Base-by-base conservation (phyloP, 73 alveolate genomes). In the Stentor roeselii region DNA sequence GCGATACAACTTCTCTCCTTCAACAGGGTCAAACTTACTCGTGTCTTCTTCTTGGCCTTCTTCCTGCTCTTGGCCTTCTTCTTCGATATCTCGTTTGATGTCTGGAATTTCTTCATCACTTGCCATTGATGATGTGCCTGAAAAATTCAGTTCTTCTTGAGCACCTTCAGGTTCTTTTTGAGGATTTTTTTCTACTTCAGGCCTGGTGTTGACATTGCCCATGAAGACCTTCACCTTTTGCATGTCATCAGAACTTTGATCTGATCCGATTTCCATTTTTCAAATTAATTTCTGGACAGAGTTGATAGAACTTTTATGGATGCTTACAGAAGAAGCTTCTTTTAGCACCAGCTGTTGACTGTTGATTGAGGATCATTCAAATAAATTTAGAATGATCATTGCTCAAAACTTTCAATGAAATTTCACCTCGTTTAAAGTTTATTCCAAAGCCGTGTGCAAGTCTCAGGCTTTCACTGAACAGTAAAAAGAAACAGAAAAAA, bases 241-340 rank as follows among this genome's bases (percentile, higher is more conserved):
- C 74, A 58, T 58, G 27, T 67, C 80, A n/a, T 11, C 80, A 30
- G 11, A 36, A 40, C 80, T 67, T 14, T 67, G 80, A 27, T 67
- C 80, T 67, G 80, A 67, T 34, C 80, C 80, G 34, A 40, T 15
- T 36, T 67, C 80, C 80, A 67, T 67, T 67, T 67, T 67, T 21
- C n/a, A 67, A 11, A 67, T 50, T 67, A 67, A 67, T 67, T 67
- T 67, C 80, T 67, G 80, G 80, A 21, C 41, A 67, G 37, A 34
- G 37, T 21, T 67, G 80, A 21, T 21, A 27, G 34, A 0, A n/a
- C 41, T 32, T 27, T 30, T 21, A 67, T 32, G 80, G 37, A 67
- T n/a, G n/a, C n/a, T n/a, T n/a, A n/a, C n/a, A n/a, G n/a, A n/a
- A n/a, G n/a, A n/a, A n/a, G n/a, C n/a, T n/a, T n/a, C n/a, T n/a